Evolutionary conservation across 345 rosid genomes (phyloP).

Genomic region (Tarenaya hassleriana): DNA sequence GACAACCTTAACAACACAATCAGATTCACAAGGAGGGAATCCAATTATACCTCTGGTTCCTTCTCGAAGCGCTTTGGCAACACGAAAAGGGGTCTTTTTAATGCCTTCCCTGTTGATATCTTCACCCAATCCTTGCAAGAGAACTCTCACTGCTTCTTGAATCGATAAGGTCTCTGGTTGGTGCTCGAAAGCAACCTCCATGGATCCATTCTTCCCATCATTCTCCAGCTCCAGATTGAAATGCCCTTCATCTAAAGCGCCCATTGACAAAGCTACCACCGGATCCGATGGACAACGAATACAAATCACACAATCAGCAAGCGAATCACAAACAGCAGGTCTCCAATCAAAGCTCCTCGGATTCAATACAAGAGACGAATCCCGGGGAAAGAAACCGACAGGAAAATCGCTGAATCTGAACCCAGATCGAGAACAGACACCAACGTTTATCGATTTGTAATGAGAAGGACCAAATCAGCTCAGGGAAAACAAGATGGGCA

Average conservation of each 20-base stretch:
- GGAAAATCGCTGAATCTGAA: too few species aligned
- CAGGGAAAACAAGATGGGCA: neutral
- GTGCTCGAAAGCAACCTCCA: slow-evolving; percentile 40
- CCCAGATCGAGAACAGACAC: too few species aligned
- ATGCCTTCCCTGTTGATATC: slow-evolving; percentile 82
- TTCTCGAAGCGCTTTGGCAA: slow-evolving; percentile 83
- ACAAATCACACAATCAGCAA: slow-evolving; percentile 27
- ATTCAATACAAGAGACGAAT: too few species aligned
- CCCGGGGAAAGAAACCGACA: too few species aligned
- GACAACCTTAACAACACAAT: neutral
- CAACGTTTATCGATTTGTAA: too few species aligned
- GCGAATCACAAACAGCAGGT: slow-evolving; percentile 2
- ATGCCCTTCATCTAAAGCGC: slow-evolving; percentile 69
- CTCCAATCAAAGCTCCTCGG: too few species aligned
- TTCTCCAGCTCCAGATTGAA: slow-evolving; percentile 48
- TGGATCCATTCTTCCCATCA: slow-evolving; percentile 40
- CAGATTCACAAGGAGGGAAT: neutral
- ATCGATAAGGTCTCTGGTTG: slow-evolving; percentile 65
- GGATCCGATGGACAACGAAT: slow-evolving; percentile 16
- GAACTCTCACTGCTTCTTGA: slow-evolving; percentile 70
- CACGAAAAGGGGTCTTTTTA: slow-evolving; percentile 85
- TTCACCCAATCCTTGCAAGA: slow-evolving; percentile 73
- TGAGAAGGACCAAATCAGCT: slow-evolving; percentile 1
- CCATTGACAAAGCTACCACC: slow-evolving; percentile 44
- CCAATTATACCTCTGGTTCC: slow-evolving; percentile 61